Base-by-base conservation (phyloP, 2,329 filamentous ascomycete species). In the Beauveria scarabaeidicola region DNA sequence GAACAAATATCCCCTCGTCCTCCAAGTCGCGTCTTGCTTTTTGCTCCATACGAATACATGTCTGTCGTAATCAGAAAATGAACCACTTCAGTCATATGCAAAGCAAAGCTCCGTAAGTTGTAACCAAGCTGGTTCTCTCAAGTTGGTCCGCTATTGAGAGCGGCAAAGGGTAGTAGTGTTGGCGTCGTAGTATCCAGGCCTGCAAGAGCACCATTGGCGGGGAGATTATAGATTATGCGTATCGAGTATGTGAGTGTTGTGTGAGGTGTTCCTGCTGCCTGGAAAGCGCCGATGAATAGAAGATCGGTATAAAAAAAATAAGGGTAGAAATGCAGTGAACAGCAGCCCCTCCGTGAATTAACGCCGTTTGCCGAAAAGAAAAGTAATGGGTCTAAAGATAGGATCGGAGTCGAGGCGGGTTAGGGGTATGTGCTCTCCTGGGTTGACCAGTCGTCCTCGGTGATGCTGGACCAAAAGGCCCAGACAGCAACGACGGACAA, bases 391-490 rank as follows among this genome's bases (percentile, higher is more conserved):
- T 62, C 43, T 50, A 62, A 64, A 51, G 19, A 32, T 27, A 41
- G 15, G 43, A 50, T 47, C n/a, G 29, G 13, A 50, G 29, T 40
- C 54, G 47, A 47, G 48, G 51, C 36, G 40, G 25, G 58, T 65
- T 62, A 69, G 56, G 76, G 73, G 64, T 81, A 81, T 55, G 73
- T 66, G 50, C 66, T 70, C 59, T 72, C 72, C 10, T 72, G 76
- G 73, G 82, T 81, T 19, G 92, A 91, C 94, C 94, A 99, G 77
- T 97, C 93, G 69, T 99, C 94, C 75, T 99, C 94, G 17, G 94
- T 99, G 68, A 99, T 99, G 76, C 91, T 97, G 51, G 91, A 96
- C 94, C 94, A 99, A 79, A 99, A 99, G 60, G 90, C 74, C 92
- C 94, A 99, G 64, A 97, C 77, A 75, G 85, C 85, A 19, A 90